These are phyloP conservation scores for Xylaria sp. DNA, from an alignment of 2,329 filamentous ascomycete genomes.

Conservation along the genomic window DNA sequence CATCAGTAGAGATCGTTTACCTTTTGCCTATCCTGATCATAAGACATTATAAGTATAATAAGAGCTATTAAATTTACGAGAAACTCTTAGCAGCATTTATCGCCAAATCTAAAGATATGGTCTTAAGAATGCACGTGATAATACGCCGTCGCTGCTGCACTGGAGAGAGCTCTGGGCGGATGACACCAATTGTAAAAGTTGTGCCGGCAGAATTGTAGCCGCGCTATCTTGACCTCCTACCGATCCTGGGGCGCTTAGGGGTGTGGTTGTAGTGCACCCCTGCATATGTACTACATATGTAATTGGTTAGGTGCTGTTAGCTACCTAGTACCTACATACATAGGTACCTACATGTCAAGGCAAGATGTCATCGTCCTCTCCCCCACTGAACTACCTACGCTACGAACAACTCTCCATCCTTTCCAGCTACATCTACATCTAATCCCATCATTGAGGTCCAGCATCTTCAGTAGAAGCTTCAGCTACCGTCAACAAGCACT, in stretches of 20 bases:
- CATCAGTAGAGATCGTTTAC: slow-evolving; percentile 31
- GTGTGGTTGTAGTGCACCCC: neutral
- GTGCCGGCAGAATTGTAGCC: slow-evolving; percentile 46
- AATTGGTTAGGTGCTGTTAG: neutral
- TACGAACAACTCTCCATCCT: neutral
- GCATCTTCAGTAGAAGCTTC: neutral
- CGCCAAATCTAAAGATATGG: neutral
- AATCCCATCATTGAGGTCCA: neutral
- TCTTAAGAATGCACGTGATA: neutral
- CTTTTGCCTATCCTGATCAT: slow-evolving; percentile 48
- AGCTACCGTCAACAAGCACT: neutral
- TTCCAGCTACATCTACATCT: neutral
- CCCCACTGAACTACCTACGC: slow-evolving; percentile 21
- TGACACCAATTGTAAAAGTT: slow-evolving; percentile 31
- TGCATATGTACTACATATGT: too few species aligned
- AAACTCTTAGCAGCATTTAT: neutral
- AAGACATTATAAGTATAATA: slow-evolving; percentile 40
- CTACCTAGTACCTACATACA: neutral
- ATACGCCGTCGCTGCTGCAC: neutral
- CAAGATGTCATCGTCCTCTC: slow-evolving; percentile 27
- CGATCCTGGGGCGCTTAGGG: neutral
- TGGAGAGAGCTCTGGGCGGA: slow-evolving; percentile 24
- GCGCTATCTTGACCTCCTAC: slow-evolving; percentile 41
- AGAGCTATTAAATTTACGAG: neutral
- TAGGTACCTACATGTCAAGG: slow-evolving; percentile 5